These are phyloP conservation scores for Aspergillus japonicus DNA, from an alignment of 2,329 filamentous ascomycete species.

Conservation along the genomic window DNA sequence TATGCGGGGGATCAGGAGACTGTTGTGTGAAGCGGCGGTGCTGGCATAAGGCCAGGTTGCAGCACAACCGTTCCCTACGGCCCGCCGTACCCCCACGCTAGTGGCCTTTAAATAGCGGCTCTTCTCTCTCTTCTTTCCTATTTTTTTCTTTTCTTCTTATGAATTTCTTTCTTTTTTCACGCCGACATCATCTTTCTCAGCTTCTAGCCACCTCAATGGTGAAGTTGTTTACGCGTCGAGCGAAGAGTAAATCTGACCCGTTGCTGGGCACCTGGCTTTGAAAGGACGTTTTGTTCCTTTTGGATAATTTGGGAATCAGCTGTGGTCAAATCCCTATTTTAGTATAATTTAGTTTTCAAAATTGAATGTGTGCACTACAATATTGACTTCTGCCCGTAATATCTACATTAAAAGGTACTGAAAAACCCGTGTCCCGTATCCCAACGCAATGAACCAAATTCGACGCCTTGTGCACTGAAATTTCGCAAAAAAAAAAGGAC, in stretches of 20 bases:
- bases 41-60: conserved; percentile 48
- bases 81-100: conserved; percentile 32
- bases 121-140: conserved; percentile 26
- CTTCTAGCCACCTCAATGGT: conserved; percentile 49
- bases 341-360: not conserved
- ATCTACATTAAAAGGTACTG: not conserved
- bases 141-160: conserved; percentile 42
- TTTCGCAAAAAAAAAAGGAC: conserved; percentile 18
- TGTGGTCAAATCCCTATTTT: conserved; percentile 56
- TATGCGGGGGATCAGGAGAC: conserved; percentile 30
- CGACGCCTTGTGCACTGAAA: conserved; percentile 18
- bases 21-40: conserved; percentile 37
- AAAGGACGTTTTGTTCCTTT: conserved; percentile 61
- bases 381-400: conserved; percentile 9
- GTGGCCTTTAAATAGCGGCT: conserved; percentile 28
- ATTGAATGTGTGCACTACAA: not conserved
- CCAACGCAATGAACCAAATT: not conserved
- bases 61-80: conserved; percentile 38
- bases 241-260: conserved; percentile 63
- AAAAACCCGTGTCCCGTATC: conserved; percentile 7
- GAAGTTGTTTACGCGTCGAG: conserved; percentile 67
- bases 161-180: conserved; percentile 27
- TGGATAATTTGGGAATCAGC: conserved; percentile 71
- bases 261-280: conserved; percentile 71
- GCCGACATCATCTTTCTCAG: conserved; percentile 34